These are phyloP conservation scores for Coniochaeta ligniaria DNA, from an alignment of 2,329 filamentous ascomycete species.

Conservation along the genomic window DNA sequence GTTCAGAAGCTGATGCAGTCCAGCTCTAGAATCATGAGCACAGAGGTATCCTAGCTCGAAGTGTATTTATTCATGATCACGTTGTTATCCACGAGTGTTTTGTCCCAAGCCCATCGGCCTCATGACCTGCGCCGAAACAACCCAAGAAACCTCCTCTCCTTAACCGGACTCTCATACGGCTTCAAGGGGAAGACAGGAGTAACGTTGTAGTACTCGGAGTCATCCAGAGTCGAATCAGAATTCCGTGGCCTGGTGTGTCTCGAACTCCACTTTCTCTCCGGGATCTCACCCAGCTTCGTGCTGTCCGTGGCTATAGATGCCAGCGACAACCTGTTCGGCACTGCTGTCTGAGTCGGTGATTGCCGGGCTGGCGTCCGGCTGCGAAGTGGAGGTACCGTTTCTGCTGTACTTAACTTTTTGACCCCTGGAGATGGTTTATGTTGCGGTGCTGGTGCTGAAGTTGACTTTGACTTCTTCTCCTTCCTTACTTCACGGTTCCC, in stretches of 20 bases:
- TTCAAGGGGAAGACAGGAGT: conserved; percentile 22
- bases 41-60: too few species aligned
- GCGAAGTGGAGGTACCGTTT: not conserved
- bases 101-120: not conserved
- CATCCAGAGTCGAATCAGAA: conserved; percentile 6
- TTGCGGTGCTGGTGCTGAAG: not conserved
- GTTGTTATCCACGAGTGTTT: too few species aligned
- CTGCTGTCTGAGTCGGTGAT: not conserved
- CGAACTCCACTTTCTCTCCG: conserved; percentile 19
- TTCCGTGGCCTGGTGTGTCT: conserved; percentile 2
- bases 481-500: not conserved
- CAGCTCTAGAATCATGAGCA: too few species aligned
- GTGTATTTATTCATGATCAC: too few species aligned
- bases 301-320: conserved; percentile 22
- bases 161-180: conserved; percentile 18
- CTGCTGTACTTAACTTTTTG: not conserved
- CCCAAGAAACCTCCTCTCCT: conserved; percentile 19
- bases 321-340: conserved; percentile 19
- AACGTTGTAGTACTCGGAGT: conserved; percentile 19
- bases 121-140: conserved; percentile 14
- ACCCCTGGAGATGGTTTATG: not conserved
- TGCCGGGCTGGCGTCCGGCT: not conserved
- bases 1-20: too few species aligned
- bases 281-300: conserved; percentile 27
- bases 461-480: not conserved